phyloP scores from a whole-genome alignment of 495 filamentous ascomycete species.

The Stereocaulon alpinum region DNA sequence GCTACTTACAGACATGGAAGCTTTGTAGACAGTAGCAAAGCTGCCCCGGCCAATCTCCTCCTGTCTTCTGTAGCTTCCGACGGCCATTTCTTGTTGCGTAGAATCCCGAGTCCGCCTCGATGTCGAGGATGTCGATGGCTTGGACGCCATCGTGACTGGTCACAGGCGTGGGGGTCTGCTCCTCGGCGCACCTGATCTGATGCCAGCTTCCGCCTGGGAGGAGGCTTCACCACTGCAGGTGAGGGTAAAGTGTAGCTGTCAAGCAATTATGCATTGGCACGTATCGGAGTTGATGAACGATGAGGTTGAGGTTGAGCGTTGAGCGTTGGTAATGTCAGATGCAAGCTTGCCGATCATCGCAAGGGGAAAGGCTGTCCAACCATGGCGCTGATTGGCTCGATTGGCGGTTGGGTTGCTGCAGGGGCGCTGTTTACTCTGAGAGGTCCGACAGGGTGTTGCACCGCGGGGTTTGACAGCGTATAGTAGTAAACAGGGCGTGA shows the following conservation, averaged over 20 bases:
- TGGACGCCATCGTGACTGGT: slow-evolving; percentile 32
- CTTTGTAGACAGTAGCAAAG: slow-evolving; percentile 89
- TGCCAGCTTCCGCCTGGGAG: not conserved
- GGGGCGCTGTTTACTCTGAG: not conserved
- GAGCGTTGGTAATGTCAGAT: slow-evolving; percentile 11
- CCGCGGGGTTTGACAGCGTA: slow-evolving; percentile 9
- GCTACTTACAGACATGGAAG: slow-evolving; percentile 65
- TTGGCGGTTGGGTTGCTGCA: slow-evolving; percentile 1
- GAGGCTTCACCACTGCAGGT: slow-evolving; percentile 34
- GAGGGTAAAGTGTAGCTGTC: slow-evolving; percentile 36
- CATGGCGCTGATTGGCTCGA: slow-evolving; percentile 8
- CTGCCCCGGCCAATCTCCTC: slow-evolving; percentile 89
- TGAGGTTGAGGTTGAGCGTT: slow-evolving; percentile 3
- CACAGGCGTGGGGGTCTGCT: slow-evolving; percentile 9
- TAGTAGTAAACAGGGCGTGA: slow-evolving; percentile 15
- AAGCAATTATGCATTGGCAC: slow-evolving; percentile 37
- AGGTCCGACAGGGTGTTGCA: not conserved
- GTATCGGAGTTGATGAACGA: slow-evolving; percentile 10
- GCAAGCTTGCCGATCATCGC: slow-evolving; percentile 12
- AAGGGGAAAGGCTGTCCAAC: slow-evolving; percentile 15
- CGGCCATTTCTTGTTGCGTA: slow-evolving; percentile 46
- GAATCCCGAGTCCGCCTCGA: slow-evolving; percentile 38
- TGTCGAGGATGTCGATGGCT: slow-evolving; percentile 28
- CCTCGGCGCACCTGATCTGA: slow-evolving; percentile 10
- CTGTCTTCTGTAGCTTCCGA: slow-evolving; percentile 67